A percentile compares a stretch with the other conserved stretches of the same genome.
Evolutionary conservation across 257 asterid species (phyloP).

Genomic region (Solanum clarkiae): DNA sequence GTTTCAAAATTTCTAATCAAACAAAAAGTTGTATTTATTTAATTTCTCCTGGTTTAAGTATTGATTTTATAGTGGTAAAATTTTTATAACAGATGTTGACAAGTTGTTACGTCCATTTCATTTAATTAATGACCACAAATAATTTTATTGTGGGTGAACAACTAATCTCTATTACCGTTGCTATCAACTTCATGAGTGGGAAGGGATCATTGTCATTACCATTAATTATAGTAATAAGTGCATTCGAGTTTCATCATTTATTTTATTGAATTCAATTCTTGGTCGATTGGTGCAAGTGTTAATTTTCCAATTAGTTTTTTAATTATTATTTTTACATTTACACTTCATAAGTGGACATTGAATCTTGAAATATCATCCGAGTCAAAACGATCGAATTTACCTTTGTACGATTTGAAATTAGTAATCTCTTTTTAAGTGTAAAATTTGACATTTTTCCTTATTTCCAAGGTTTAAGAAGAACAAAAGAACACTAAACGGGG

Average conservation of each 20-base stretch:
- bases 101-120: not conserved
- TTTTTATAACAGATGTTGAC: not conserved
- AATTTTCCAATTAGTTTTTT: not conserved
- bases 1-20: not conserved
- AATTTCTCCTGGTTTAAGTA: not conserved
- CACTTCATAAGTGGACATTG: not conserved
- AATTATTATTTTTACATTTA: not conserved
- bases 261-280: not conserved
- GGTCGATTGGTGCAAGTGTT: not conserved
- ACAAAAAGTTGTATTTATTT: not conserved
- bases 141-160: conserved; percentile 1
- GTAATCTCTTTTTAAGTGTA: not conserved
- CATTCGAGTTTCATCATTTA: not conserved
- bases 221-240: not conserved
- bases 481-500: not conserved
- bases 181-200: conserved; percentile 7
- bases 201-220: not conserved
- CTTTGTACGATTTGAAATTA: not conserved
- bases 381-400: not conserved
- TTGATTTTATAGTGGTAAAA: not conserved
- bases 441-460: not conserved
- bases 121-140: not conserved
- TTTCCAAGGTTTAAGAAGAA: not conserved
- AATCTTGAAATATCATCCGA: not conserved
- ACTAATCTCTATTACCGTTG: conserved; percentile 8